Conservation (phyloP, 495 filamentous ascomycete species). For the Tuber indicum region DNA sequence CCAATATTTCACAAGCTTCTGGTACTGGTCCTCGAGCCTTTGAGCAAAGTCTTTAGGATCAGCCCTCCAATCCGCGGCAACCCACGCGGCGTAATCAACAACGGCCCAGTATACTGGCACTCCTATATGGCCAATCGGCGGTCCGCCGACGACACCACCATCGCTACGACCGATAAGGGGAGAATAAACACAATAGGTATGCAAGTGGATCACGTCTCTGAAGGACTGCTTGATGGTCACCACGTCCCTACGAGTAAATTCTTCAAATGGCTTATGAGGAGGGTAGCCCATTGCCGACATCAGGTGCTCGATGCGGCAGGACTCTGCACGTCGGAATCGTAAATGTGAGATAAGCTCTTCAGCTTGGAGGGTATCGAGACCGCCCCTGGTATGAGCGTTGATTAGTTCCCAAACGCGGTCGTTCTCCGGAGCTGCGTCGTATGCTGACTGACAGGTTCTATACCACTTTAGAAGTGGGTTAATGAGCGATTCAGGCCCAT, state of each 20-base stretch:
- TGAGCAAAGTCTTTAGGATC: neutral
- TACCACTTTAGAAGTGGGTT: constrained; percentile 4
- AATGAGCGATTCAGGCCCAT: neutral
- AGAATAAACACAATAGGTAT: neutral
- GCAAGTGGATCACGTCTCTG: neutral
- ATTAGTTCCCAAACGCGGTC: neutral
- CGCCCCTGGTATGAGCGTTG: neutral
- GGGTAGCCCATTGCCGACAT: neutral
- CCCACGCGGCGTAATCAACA: neutral
- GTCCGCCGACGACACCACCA: neutral
- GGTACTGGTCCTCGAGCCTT: neutral
- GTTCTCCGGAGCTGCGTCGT: neutral
- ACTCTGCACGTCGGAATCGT: neutral
- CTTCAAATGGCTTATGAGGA: constrained; percentile 1
- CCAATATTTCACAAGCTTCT: neutral
- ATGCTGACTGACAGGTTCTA: neutral
- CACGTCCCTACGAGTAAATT: constrained; percentile 1
- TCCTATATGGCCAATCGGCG: neutral
- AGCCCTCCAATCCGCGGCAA: neutral
- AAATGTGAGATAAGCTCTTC: neutral
- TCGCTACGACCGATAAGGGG: neutral
- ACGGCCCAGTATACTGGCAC: constrained; percentile 2
- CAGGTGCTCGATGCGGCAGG: neutral
- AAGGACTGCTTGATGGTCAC: neutral
- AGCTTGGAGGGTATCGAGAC: neutral